These are phyloP conservation scores for Cynara cardunculus DNA, from an alignment of 129 eudicot genomes.

Conservation along the genomic window DNA sequence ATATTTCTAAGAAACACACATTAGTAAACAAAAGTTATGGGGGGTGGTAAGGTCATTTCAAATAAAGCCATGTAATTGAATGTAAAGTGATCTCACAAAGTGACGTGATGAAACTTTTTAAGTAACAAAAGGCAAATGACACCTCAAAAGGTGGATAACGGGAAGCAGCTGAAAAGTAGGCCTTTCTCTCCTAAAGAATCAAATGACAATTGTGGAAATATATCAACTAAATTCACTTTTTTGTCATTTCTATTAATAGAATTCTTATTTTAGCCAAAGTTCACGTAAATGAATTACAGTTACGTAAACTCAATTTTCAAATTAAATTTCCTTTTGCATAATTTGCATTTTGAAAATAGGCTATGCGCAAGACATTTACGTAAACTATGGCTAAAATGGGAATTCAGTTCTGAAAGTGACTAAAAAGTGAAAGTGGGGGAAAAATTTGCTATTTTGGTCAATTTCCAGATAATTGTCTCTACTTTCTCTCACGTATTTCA, in stretches of 20 bases:
- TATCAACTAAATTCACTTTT: not conserved
- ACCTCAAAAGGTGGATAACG: conserved; percentile 21
- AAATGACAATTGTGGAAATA: not conserved
- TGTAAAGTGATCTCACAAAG: conserved; percentile 20
- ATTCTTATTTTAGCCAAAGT: too few species aligned
- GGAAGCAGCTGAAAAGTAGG: conserved; percentile 16
- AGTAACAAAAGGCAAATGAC: conserved; percentile 28
- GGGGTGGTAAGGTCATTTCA: conserved; percentile 19
- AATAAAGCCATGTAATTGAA: conserved; percentile 1
- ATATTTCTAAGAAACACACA: not conserved
- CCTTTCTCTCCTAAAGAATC: not conserved
- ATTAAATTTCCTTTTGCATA: too few species aligned
- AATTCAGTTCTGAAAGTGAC: too few species aligned
- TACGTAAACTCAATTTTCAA: too few species aligned
- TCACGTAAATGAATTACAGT: too few species aligned
- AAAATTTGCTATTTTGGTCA: not conserved
- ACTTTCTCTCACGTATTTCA: not conserved
- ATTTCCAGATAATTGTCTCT: not conserved
- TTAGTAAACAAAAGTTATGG: not conserved
- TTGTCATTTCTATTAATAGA: too few species aligned
- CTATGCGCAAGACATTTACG: too few species aligned
- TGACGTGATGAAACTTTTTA: conserved; percentile 24
- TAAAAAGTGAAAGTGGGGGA: too few species aligned
- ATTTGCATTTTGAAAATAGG: too few species aligned
- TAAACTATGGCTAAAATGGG: too few species aligned